Conservation (phyloP, 495 filamentous ascomycete species). For the Penicillium taxi region DNA sequence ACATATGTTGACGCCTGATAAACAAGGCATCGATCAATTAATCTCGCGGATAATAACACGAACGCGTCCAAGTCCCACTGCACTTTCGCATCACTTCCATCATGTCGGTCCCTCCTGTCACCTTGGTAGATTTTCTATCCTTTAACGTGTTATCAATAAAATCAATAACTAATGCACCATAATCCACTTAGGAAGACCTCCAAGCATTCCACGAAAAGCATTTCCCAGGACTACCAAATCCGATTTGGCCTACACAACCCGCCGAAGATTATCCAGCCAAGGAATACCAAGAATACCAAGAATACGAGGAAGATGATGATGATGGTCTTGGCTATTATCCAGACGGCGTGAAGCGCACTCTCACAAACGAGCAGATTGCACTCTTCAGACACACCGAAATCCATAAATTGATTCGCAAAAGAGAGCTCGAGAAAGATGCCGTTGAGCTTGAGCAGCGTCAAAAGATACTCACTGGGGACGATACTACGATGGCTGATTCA, state of each 20-base stretch:
- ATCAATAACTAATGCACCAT: conserved; percentile 11
- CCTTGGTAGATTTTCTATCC: conserved; percentile 36
- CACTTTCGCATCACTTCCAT: not conserved
- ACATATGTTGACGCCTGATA: too few species aligned
- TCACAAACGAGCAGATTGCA: conserved; percentile 85
- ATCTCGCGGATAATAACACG: too few species aligned
- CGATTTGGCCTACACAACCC: conserved; percentile 13
- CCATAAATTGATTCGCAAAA: conserved; percentile 55
- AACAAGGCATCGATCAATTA: too few species aligned
- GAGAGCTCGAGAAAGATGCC: conserved; percentile 32
- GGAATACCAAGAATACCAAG: conserved; percentile 22
- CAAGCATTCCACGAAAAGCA: conserved; percentile 58
- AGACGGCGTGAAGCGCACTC: conserved; percentile 81
- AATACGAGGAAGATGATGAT: conserved; percentile 46
- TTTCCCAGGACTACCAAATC: conserved; percentile 38
- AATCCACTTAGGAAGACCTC: conserved; percentile 75
- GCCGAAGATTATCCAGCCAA: conserved; percentile 12
- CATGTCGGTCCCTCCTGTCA: conserved; percentile 39
- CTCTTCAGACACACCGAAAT: conserved; percentile 91
- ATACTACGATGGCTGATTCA: not conserved
- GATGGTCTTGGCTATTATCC: conserved; percentile 80
- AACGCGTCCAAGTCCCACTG: too few species aligned
- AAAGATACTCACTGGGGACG: conserved; percentile 12
- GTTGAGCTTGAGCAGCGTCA: conserved; percentile 14
- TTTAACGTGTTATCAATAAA: not conserved